These are phyloP conservation scores for Sophora flavescens DNA, from an alignment of 306 rosid species.

Conservation along the genomic window DNA sequence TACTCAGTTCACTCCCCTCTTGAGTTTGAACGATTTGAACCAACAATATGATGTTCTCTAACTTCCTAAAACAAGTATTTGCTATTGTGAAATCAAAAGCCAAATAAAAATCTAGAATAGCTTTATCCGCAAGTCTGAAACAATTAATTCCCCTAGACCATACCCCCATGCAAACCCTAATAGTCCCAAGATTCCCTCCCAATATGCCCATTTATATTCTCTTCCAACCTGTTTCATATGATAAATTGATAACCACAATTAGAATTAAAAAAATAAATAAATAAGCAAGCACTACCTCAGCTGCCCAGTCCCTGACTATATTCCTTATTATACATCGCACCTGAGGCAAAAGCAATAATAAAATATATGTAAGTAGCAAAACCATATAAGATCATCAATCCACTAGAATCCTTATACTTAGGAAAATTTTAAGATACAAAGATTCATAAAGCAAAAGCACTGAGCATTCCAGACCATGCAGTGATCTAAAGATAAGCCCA, in stretches of 20 bases:
- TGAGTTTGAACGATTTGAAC: too few relatives aligned
- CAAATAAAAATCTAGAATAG: too few relatives aligned
- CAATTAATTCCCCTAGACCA: too few relatives aligned
- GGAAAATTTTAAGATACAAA: conserved; percentile 7
- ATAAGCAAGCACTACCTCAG: conserved; percentile 66
- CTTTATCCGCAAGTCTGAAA: too few relatives aligned
- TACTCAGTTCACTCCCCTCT: too few relatives aligned
- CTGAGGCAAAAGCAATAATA: conserved; percentile 53
- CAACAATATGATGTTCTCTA: too few relatives aligned
- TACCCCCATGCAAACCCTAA: too few relatives aligned
- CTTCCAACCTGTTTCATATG: not conserved
- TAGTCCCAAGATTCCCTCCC: too few relatives aligned
- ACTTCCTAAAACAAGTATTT: too few relatives aligned
- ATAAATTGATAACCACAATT: conserved; percentile 16
- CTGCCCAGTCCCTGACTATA: conserved; percentile 96
- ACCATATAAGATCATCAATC: conserved; percentile 9
- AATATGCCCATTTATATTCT: too few relatives aligned
- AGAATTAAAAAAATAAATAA: conserved; percentile 10
- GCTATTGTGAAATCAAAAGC: too few relatives aligned
- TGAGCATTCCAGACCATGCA: not conserved
- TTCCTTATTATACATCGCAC: conserved; percentile 91
- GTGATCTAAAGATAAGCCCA: not conserved
- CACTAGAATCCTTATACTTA: conserved; percentile 22
- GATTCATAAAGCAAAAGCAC: not conserved
- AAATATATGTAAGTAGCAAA: conserved; percentile 7